phyloP scores from a whole-genome alignment of 2,329 filamentous ascomycete genomes.

The Penicillium sp. region DNA sequence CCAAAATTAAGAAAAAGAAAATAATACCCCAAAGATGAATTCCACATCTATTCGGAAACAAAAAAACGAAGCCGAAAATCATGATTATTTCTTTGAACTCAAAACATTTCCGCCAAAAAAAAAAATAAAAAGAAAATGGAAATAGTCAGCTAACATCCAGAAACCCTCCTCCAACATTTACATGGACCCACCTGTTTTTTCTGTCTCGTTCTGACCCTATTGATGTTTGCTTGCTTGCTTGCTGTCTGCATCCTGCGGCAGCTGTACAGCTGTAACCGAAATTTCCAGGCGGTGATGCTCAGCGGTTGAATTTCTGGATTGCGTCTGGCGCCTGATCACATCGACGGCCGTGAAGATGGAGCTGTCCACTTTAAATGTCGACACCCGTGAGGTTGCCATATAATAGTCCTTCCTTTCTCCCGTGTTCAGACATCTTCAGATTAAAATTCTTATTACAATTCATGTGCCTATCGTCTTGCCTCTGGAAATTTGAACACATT shows the following conservation, averaged over 20 bases:
- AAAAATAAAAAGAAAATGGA: slow-evolving; percentile 6
- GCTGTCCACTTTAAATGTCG: slow-evolving; percentile 25
- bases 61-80: too few relatives aligned
- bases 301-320: slow-evolving; percentile 28
- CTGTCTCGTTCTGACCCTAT: slow-evolving; percentile 25
- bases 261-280: slow-evolving; percentile 34
- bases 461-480: slow-evolving; percentile 9
- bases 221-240: slow-evolving; percentile 25
- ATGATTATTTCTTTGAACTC: too few relatives aligned
- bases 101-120: too few relatives aligned
- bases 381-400: slow-evolving; percentile 16
- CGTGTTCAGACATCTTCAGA: slow-evolving; percentile 10
- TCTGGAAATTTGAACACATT: slow-evolving; percentile 4
- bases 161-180: not conserved
- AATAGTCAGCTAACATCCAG: not conserved
- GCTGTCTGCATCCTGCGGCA: slow-evolving; percentile 27
- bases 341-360: slow-evolving; percentile 23
- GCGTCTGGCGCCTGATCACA: slow-evolving; percentile 29
- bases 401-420: slow-evolving; percentile 24
- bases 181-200: slow-evolving; percentile 18
- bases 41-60: too few relatives aligned
- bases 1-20: not conserved
- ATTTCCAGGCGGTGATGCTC: slow-evolving; percentile 23
- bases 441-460: slow-evolving; percentile 11
- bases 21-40: too few relatives aligned